phyloP scores from a whole-genome alignment of 2,329 filamentous ascomycete species.

The Clarireedia hainanense region DNA sequence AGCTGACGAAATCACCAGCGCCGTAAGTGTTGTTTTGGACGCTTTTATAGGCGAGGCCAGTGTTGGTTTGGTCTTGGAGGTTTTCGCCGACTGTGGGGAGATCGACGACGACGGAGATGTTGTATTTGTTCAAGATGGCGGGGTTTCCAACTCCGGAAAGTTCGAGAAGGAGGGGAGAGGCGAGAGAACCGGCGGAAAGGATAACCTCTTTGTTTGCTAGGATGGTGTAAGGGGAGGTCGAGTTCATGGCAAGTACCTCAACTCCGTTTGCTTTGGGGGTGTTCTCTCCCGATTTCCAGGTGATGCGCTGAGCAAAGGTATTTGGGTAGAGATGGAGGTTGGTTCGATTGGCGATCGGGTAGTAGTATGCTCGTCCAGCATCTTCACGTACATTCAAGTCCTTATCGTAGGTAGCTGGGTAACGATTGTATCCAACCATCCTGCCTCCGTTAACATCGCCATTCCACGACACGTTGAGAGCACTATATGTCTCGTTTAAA shows the following conservation, averaged over 20 bases:
- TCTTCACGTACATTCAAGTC: conserved; percentile 33
- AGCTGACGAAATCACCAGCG: not conserved
- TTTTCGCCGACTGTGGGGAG: conserved; percentile 22
- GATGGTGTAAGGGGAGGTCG: conserved; percentile 16
- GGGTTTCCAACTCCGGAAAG: conserved; percentile 29
- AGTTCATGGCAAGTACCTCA: conserved; percentile 13
- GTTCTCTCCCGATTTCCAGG: conserved; percentile 1
- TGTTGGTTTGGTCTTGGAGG: conserved; percentile 21
- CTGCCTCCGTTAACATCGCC: conserved; percentile 34
- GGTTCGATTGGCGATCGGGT: conserved; percentile 30
- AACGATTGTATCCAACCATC: conserved; percentile 32
- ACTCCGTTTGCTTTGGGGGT: conserved; percentile 32
- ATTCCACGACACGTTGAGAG: conserved; percentile 30
- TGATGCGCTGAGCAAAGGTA: conserved; percentile 13
- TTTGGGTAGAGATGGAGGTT: conserved; percentile 30
- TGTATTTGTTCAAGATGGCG: conserved; percentile 8
- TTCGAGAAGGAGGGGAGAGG: conserved; percentile 29
- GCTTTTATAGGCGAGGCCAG: not conserved
- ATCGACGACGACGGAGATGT: conserved; percentile 8
- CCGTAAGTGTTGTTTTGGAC: conserved; percentile 20
- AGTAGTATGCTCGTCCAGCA: conserved; percentile 36
- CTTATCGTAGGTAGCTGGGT: conserved; percentile 35
- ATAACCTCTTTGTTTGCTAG: conserved; percentile 26
- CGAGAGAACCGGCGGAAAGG: conserved; percentile 23
- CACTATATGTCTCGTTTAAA: conserved; percentile 29